phyloP scores from a whole-genome alignment of 2,329 filamentous ascomycete genomes.

The Botrytis hyacinthi region DNA sequence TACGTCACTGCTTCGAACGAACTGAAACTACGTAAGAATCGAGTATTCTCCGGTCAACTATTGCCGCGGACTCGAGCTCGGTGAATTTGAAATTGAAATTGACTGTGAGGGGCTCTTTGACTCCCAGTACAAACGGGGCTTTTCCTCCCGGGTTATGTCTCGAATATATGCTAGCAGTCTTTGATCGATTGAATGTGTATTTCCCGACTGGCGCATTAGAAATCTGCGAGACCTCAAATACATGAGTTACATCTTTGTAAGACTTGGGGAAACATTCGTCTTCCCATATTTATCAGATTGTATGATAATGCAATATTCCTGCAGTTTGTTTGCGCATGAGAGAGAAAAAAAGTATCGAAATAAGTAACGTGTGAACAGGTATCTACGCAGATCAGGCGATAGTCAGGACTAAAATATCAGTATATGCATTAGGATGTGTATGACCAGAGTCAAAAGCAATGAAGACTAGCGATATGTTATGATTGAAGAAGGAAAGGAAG shows the following conservation, averaged over 20 bases:
- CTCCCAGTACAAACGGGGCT: not conserved
- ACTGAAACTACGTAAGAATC: not conserved
- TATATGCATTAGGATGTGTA: not conserved
- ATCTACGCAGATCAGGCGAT: not conserved
- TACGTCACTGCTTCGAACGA: not conserved
- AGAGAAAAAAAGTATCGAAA: too few species aligned
- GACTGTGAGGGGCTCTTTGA: too few species aligned
- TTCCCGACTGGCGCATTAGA: not conserved
- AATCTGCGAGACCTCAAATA: not conserved
- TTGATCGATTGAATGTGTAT: not conserved
- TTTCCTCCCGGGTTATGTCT: not conserved
- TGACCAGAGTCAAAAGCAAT: not conserved
- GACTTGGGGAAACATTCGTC: too few species aligned
- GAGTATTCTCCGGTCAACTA: not conserved
- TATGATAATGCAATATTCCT: not conserved
- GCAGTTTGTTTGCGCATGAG: too few species aligned
- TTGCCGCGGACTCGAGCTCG: not conserved
- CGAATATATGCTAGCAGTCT: too few species aligned
- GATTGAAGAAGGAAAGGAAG: not conserved
- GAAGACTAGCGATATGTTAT: not conserved
- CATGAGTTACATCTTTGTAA: too few species aligned
- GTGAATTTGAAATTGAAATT: not conserved
- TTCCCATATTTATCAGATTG: not conserved
- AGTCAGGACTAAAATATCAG: not conserved
- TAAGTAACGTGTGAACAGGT: too few species aligned